Percentiles rank a stretch among this genome's conserved stretches.
Conservation (phyloP, 2,329 filamentous ascomycete genomes). For the Esteya vermicola region DNA sequence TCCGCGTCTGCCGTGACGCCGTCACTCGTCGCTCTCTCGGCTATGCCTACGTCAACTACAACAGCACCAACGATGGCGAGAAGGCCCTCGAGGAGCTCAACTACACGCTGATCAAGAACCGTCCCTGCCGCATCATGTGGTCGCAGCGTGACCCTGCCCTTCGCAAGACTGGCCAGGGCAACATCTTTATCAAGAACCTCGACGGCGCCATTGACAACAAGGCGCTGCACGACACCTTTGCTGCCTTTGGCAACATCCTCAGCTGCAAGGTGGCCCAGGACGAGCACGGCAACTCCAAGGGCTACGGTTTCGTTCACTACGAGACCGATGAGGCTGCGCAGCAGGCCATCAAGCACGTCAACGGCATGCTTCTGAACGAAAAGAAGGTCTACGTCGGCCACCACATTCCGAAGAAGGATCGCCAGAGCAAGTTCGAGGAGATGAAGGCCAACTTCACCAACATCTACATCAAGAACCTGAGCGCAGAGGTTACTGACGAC, state of each 20-base stretch:
- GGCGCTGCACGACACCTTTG: conserved; percentile 97
- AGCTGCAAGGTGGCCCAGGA: conserved; percentile 99
- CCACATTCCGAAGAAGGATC: conserved; percentile 99
- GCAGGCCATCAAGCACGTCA: conserved; percentile 98
- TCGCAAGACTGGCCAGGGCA: conserved; percentile 97
- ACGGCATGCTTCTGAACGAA: conserved; percentile 98
- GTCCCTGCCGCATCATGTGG: conserved; percentile 99
- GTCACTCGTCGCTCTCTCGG: conserved; percentile 97
- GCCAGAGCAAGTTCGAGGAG: conserved; percentile 99
- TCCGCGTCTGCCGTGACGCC: conserved; percentile 98
- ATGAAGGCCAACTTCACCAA: conserved; percentile 99
- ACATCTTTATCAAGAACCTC: conserved; percentile 99
- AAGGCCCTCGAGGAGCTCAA: conserved; percentile 98
- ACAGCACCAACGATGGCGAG: conserved; percentile 90
- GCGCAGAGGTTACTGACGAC: conserved; percentile 70
- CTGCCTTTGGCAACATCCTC: conserved; percentile 96
- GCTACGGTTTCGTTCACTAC: conserved; percentile 98
- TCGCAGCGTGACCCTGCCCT: conserved; percentile 97
- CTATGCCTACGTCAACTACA: conserved; percentile 99
- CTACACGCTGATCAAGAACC: conserved; percentile 98
- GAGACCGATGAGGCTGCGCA: conserved; percentile 95
- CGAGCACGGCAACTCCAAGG: conserved; percentile 92
- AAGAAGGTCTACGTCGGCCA: conserved; percentile 99
- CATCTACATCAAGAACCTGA: conserved; percentile 98
- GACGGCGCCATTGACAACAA: conserved; percentile 99